Conservation (phyloP, 73 alveolate species). For the Symbiodinium pilosum region DNA sequence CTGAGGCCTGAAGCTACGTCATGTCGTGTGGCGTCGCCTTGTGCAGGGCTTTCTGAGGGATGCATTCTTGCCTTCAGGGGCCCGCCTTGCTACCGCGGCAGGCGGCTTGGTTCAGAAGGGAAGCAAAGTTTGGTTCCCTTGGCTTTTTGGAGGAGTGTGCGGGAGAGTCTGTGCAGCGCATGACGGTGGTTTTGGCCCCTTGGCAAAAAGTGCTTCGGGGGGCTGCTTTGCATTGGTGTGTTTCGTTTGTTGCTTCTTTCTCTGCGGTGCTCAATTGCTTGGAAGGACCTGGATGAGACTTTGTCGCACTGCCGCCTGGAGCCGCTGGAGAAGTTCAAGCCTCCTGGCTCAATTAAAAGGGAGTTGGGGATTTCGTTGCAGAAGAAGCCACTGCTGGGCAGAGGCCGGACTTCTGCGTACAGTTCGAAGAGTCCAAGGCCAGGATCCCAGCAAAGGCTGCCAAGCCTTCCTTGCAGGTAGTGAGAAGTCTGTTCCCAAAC, state of each 20-base stretch:
- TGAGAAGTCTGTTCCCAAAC: too few relatives aligned
- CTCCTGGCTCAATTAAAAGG: neutral
- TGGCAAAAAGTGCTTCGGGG: neutral
- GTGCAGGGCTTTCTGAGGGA: too few relatives aligned
- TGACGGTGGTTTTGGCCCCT: constrained; percentile 2
- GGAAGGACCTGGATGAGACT: constrained; percentile 20
- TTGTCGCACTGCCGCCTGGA: constrained; percentile 82
- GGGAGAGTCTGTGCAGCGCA: neutral
- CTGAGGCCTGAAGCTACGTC: neutral
- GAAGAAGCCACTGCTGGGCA: neutral
- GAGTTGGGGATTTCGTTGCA: too few relatives aligned
- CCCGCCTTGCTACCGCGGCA: neutral
- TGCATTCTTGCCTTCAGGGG: neutral
- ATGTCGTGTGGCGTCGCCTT: neutral
- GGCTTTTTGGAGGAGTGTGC: neutral
- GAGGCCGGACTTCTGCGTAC: constrained; percentile 85
- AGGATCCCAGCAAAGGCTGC: too few relatives aligned
- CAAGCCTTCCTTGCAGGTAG: too few relatives aligned
- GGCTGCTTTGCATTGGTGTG: too few relatives aligned
- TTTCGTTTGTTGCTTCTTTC: too few relatives aligned
- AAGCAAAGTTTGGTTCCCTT: neutral
- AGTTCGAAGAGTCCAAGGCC: constrained; percentile 84
- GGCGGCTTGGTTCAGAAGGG: neutral
- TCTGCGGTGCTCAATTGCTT: too few relatives aligned
- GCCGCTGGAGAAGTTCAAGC: neutral